Base-by-base conservation (phyloP, 140 eudicot species). In the Stevia rebaudiana region DNA sequence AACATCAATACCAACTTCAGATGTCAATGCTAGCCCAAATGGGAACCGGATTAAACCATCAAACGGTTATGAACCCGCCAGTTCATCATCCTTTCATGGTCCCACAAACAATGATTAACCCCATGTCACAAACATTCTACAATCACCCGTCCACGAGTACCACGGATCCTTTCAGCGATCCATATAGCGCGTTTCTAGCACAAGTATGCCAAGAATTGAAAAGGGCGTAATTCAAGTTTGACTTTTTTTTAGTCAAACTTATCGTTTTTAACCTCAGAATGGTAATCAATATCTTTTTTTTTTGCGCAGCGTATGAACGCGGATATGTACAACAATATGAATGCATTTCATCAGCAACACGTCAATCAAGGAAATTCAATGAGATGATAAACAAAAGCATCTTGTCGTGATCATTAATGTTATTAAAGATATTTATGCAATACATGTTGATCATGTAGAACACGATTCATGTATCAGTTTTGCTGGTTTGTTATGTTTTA, bases 21-120 rank as follows among this genome's bases (percentile, higher is more conserved):
- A 86, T 86, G 97, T 79, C 90, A 18, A 76, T 86, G 57, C 70
- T 90, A 19, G 94, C 90, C 5, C 78, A 76, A 55, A 81, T 84
- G 89, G 97, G 89, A 17, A 83, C 78, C 77, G 97, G 97, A 13
- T 70, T 79, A 65, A 85, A 87, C 22, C 42, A 79, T 39, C 83
- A 82, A 18, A 80, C 80, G 76, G 84, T 84, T 15, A 73, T 76
- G 69, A 75, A 77, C 30, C 83, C 28, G 53, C 55, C 74, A 74
- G 31, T 79, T 43, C 78, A 72, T 22, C 69, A 78, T 46, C 56
- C 76, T 1, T 60, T 67, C 28, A 40, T 77, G 33, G 72, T 74
- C 74, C 82, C 78, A 40, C 81, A 81, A 28, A 52, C 55, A 56
- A 71, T 79, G 71, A 65, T 80, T 21, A 72, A 51, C 24, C 68